These are phyloP conservation scores for Exophiala calicioides DNA, from an alignment of 2,329 filamentous ascomycete species.

Conservation along the genomic window DNA sequence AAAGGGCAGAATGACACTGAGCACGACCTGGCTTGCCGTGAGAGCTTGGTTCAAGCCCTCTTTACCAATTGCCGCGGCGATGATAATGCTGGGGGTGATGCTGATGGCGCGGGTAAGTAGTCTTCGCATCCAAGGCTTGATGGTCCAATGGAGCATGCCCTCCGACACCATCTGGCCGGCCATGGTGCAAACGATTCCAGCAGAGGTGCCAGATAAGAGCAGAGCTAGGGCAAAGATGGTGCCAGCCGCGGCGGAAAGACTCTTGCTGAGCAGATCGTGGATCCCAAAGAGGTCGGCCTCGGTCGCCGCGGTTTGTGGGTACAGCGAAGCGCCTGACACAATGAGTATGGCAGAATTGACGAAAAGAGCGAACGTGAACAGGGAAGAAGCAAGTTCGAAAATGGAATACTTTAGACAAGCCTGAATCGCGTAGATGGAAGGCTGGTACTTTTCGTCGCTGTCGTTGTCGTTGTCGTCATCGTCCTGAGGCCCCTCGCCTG, in stretches of 20 bases:
- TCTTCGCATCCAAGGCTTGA: constrained; percentile 76
- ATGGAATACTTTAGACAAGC: constrained; percentile 74
- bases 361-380: constrained; percentile 82
- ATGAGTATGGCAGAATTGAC: constrained; percentile 83
- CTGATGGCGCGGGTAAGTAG: constrained; percentile 76
- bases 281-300: constrained; percentile 82
- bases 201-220: constrained; percentile 75
- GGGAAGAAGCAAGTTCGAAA: constrained; percentile 67
- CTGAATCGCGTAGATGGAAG: constrained; percentile 70
- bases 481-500: constrained; percentile 32
- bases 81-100: constrained; percentile 79
- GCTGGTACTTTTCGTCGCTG: constrained; percentile 66
- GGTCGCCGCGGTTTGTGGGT: constrained; percentile 60
- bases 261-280: constrained; percentile 67
- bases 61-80: constrained; percentile 75
- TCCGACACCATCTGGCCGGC: constrained; percentile 87
- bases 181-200: constrained; percentile 80
- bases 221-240: constrained; percentile 82
- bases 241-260: constrained; percentile 73
- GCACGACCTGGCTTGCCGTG: constrained; percentile 73
- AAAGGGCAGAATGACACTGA: constrained; percentile 79
- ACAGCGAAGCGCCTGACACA: constrained; percentile 75
- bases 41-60: constrained; percentile 70
- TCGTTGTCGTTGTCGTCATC: too few relatives aligned
- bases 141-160: constrained; percentile 73